phyloP scores from a whole-genome alignment of 192 early-diverging fungal species.

The Coemansia sp. region DNA sequence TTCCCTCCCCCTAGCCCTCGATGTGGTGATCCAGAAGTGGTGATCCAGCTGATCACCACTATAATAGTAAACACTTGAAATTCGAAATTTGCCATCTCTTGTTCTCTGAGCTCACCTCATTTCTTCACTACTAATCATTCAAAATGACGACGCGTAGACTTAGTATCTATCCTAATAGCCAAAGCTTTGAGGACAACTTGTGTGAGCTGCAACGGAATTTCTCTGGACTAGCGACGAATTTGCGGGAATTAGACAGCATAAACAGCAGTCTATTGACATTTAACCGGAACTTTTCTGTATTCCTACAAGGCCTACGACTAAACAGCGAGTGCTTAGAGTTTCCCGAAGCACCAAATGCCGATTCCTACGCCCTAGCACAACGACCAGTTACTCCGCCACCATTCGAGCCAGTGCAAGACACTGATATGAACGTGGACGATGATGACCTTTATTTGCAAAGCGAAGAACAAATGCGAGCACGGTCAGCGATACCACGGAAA shows the following conservation, averaged over 20 bases:
- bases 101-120: background rate
- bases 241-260: slow-evolving; percentile 41
- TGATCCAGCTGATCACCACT: background rate
- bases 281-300: slow-evolving; percentile 48
- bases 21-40: background rate
- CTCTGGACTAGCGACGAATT: slow-evolving; percentile 30
- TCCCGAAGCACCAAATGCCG: slow-evolving; percentile 42
- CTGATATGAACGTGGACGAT: background rate
- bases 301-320: slow-evolving; percentile 44
- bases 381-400: slow-evolving; percentile 32
- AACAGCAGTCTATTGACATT: slow-evolving; percentile 46
- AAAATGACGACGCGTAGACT: slow-evolving; percentile 44
- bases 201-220: slow-evolving; percentile 49
- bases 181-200: slow-evolving; percentile 46
- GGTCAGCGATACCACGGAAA: background rate
- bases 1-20: background rate
- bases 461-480: slow-evolving; percentile 3
- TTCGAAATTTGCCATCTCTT: background rate
- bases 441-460: background rate
- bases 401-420: background rate
- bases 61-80: background rate
- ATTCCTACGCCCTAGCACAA: slow-evolving; percentile 30
- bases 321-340: slow-evolving; percentile 50
- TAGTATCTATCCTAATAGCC: slow-evolving; percentile 49
- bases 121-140: background rate